phyloP scores from a whole-genome alignment of 768 basidiomycete species.

The Gloeopeniophorella convolvens region DNA sequence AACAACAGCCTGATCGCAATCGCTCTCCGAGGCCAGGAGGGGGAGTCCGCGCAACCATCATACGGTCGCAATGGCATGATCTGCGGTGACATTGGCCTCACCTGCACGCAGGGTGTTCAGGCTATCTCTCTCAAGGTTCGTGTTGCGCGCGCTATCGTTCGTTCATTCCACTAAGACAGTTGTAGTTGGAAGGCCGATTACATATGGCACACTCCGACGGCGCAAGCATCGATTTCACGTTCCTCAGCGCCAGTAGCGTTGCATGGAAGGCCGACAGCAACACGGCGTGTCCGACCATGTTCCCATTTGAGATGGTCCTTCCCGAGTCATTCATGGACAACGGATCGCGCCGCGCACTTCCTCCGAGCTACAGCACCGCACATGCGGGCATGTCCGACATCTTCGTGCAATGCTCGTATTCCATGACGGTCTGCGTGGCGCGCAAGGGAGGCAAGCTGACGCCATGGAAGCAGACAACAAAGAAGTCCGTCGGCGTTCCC shows the following conservation, averaged over 20 bases:
- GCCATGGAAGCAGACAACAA: slow-evolving; percentile 40
- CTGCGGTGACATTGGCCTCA: slow-evolving; percentile 38
- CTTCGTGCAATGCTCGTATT: slow-evolving; percentile 36
- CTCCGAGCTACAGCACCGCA: slow-evolving; percentile 40
- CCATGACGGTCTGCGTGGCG: slow-evolving; percentile 37
- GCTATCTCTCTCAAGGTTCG: slow-evolving; percentile 46
- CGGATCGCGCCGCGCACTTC: slow-evolving; percentile 29
- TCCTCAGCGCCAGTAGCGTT: slow-evolving; percentile 13
- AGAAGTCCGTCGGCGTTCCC: slow-evolving; percentile 33
- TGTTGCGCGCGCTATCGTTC: slow-evolving; percentile 13
- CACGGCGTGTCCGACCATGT: slow-evolving; percentile 27
- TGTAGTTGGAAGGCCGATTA: slow-evolving; percentile 23
- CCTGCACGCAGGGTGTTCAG: slow-evolving; percentile 32
- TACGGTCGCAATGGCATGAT: slow-evolving; percentile 41
- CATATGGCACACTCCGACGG: slow-evolving; percentile 17
- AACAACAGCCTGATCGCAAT: slow-evolving; percentile 36
- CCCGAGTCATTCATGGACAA: slow-evolving; percentile 8
- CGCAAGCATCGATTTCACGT: background rate
- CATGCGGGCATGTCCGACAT: slow-evolving; percentile 28
- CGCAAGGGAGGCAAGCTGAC: slow-evolving; percentile 34
- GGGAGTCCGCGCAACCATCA: slow-evolving; percentile 31
- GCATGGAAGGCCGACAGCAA: slow-evolving; percentile 19
- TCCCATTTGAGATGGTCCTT: slow-evolving; percentile 36
- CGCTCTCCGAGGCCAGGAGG: slow-evolving; percentile 42
- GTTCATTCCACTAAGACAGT: background rate